Evolutionary conservation across 768 basidiomycete genomes (phyloP).

Genomic region (Mycena leptocephala): DNA sequence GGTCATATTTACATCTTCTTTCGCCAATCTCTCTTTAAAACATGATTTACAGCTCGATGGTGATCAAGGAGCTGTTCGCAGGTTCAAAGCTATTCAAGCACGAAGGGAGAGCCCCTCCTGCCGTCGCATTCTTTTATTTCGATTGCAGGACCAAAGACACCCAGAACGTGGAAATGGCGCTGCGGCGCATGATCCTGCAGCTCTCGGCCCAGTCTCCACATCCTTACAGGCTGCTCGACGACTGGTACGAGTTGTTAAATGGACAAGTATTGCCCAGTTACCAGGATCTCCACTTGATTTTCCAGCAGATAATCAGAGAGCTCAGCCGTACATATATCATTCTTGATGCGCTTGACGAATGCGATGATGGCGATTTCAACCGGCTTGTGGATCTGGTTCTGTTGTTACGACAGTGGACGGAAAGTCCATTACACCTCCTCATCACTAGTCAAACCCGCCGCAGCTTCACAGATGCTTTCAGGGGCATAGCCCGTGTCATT

Average conservation of each 20-base stretch:
- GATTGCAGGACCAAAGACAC: background rate
- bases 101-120: background rate
- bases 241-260: background rate
- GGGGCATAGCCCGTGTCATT: background rate
- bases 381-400: background rate
- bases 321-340: slow-evolving; percentile 9
- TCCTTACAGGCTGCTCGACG: background rate
- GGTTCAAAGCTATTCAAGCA: background rate
- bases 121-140: slow-evolving; percentile 16
- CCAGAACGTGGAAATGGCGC: background rate
- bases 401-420: background rate
- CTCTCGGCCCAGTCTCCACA: background rate
- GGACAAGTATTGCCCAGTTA: background rate
- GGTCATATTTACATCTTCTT: background rate
- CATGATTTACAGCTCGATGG: background rate
- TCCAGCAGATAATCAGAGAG: background rate
- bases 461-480: background rate
- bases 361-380: background rate
- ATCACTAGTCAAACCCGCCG: background rate
- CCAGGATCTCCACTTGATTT: background rate
- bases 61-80: background rate
- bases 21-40: background rate
- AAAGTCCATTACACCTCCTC: slow-evolving; percentile 3
- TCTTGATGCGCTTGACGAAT: slow-evolving; percentile 21
- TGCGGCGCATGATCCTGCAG: slow-evolving; percentile 1